Evolutionary conservation across 2,329 filamentous ascomycete species (phyloP).

Genomic region (Hypoxylon rubiginosum): DNA sequence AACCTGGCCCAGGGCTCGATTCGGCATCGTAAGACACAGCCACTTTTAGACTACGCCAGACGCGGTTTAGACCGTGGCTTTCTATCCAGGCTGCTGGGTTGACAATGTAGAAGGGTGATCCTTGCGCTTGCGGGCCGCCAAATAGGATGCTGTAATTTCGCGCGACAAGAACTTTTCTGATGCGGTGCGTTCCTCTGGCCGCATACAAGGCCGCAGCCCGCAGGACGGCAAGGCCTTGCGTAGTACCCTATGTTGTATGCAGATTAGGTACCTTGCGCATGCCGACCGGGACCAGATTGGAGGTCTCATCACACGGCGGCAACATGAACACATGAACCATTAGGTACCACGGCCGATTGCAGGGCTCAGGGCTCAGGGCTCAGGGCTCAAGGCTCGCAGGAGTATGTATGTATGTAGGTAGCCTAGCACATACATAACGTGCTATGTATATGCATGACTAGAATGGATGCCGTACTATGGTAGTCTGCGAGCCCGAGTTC

Average conservation of each 20-base stretch:
- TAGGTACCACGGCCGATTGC: conserved; percentile 42
- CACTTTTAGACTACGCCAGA: conserved; percentile 44
- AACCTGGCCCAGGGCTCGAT: conserved; percentile 27
- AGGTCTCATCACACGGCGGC: conserved; percentile 42
- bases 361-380: no score
- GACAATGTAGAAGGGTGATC: conserved; percentile 44
- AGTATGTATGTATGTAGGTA: conserved; percentile 22
- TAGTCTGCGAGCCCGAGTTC: conserved; percentile 46
- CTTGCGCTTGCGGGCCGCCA: conserved; percentile 45
- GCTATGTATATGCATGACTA: conserved; percentile 48
- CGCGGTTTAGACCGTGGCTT: conserved; percentile 48
- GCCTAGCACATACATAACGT: conserved; percentile 47
- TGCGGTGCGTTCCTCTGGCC: conserved; percentile 43
- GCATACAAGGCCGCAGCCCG: conserved; percentile 50
- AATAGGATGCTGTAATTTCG: conserved; percentile 44
- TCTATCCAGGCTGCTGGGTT: conserved; percentile 52
- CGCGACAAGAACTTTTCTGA: conserved; percentile 29
- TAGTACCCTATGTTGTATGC: conserved; percentile 38
- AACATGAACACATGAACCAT: conserved; percentile 47
- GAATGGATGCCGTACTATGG: conserved; percentile 45
- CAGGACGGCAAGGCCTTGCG: conserved; percentile 41
- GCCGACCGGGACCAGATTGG: conserved; percentile 40
- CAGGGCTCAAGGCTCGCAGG: no score
- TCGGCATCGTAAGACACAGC: conserved; percentile 36
- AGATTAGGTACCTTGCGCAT: conserved; percentile 35